phyloP scores from a whole-genome alignment of 2,329 filamentous ascomycete genomes.

The Microdochium paspali region DNA sequence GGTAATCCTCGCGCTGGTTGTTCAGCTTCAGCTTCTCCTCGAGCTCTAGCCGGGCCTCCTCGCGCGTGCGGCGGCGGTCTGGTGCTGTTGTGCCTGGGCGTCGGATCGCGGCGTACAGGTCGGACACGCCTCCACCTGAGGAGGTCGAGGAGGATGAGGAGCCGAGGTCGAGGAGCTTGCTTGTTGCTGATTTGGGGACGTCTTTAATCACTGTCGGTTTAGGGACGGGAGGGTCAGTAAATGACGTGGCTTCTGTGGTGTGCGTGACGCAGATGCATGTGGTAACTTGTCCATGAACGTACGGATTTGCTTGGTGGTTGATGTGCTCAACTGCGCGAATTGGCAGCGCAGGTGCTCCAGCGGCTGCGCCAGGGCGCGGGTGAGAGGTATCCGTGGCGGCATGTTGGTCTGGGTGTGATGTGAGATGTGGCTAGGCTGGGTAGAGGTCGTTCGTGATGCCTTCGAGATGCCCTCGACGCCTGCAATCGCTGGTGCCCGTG shows the following conservation, averaged over 20 bases:
- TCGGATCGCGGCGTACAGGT: constrained; percentile 7
- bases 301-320: constrained; percentile 11
- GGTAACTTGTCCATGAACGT: constrained; percentile 4
- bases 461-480: background rate
- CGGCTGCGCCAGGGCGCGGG: constrained; percentile 14
- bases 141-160: background rate
- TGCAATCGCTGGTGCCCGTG: background rate
- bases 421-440: constrained; percentile 3
- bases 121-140: background rate
- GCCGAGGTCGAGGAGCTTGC: background rate
- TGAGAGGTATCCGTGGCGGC: constrained; percentile 27
- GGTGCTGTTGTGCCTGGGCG: constrained; percentile 17
- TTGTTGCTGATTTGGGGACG: constrained; percentile 2
- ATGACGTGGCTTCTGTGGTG: too few species aligned
- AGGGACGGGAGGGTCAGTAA: too few species aligned
- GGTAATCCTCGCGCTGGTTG: constrained; percentile 40
- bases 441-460: background rate
- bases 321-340: constrained; percentile 14
- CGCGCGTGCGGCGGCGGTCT: constrained; percentile 7
- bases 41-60: constrained; percentile 19
- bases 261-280: too few species aligned
- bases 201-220: constrained; percentile 10
- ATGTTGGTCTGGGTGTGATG: constrained; percentile 16
- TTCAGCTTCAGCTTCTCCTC: constrained; percentile 27
- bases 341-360: constrained; percentile 4